These are phyloP conservation scores for Aspergillus vadensis DNA, from an alignment of 2,329 filamentous ascomycete species.

Conservation along the genomic window DNA sequence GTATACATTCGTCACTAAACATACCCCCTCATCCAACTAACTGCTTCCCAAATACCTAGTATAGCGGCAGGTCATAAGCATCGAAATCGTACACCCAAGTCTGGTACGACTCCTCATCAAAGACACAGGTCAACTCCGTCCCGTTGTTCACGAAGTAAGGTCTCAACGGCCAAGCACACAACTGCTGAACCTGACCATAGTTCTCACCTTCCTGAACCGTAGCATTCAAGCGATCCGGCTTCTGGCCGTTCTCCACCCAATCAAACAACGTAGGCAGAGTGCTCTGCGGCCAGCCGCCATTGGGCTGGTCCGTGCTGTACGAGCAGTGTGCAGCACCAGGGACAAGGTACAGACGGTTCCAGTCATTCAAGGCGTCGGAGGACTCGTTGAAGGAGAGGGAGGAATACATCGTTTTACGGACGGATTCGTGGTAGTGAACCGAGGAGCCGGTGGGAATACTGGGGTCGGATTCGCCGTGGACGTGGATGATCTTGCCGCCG, in stretches of 20 bases:
- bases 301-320: slow-evolving; percentile 48
- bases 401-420: slow-evolving; percentile 54
- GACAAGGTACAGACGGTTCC: slow-evolving; percentile 58
- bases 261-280: slow-evolving; percentile 52
- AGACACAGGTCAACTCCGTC: slow-evolving; percentile 14
- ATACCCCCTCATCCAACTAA: background rate
- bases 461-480: slow-evolving; percentile 59
- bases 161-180: slow-evolving; percentile 38
- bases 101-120: slow-evolving; percentile 7
- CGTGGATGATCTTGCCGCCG: slow-evolving; percentile 61
- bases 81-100: background rate
- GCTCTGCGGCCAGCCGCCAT: slow-evolving; percentile 46
- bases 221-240: slow-evolving; percentile 49
- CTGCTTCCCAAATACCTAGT: background rate
- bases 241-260: slow-evolving; percentile 55
- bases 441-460: slow-evolving; percentile 57
- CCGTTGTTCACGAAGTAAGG: slow-evolving; percentile 32
- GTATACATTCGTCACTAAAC: background rate
- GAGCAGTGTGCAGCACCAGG: slow-evolving; percentile 58
- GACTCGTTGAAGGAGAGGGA: slow-evolving; percentile 41
- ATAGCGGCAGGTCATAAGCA: background rate
- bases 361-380: slow-evolving; percentile 51
- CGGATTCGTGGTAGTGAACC: slow-evolving; percentile 58
- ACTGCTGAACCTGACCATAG: slow-evolving; percentile 34
- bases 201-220: slow-evolving; percentile 37